Conservation (phyloP, 2,329 filamentous ascomycete genomes). For the Alternaria hordeiaustralica region DNA sequence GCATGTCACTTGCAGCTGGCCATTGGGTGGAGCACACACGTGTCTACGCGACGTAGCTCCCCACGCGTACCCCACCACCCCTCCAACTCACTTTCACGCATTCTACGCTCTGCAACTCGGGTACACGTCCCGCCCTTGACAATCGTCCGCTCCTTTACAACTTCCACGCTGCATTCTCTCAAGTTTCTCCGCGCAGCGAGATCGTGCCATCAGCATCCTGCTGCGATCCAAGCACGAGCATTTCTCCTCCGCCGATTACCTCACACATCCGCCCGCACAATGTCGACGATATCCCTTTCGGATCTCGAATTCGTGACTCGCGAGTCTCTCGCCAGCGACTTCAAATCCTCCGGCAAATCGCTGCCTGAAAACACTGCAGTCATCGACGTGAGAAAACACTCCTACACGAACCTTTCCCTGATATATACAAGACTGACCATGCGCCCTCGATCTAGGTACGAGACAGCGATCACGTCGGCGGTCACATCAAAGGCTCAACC, state of each 20-base stretch:
- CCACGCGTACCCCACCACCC: not conserved
- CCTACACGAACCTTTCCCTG: slow-evolving; percentile 23
- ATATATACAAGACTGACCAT: slow-evolving; percentile 47
- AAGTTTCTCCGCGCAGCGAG: not conserved
- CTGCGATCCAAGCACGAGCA: not conserved
- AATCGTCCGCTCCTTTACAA: not conserved
- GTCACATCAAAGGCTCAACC: slow-evolving; percentile 79
- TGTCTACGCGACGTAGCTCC: slow-evolving; percentile 1
- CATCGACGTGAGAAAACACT: slow-evolving; percentile 56
- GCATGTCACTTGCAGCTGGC: not conserved
- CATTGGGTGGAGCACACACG: not conserved
- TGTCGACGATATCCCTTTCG: slow-evolving; percentile 62
- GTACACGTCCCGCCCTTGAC: not conserved
- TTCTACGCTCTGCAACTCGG: not conserved
- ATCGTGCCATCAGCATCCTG: not conserved
- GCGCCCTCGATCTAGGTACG: slow-evolving; percentile 88
- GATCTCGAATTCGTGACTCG: slow-evolving; percentile 71
- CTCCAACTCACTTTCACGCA: not conserved
- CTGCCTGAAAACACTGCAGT: slow-evolving; percentile 68
- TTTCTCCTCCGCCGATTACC: not conserved
- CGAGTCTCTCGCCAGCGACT: slow-evolving; percentile 64
- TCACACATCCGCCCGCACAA: not conserved
- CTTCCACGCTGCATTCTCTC: not conserved
- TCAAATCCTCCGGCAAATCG: slow-evolving; percentile 67
- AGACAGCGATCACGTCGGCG: slow-evolving; percentile 88